phyloP scores from a whole-genome alignment of 805 yeast species.

The Ogataea kodamae region DNA sequence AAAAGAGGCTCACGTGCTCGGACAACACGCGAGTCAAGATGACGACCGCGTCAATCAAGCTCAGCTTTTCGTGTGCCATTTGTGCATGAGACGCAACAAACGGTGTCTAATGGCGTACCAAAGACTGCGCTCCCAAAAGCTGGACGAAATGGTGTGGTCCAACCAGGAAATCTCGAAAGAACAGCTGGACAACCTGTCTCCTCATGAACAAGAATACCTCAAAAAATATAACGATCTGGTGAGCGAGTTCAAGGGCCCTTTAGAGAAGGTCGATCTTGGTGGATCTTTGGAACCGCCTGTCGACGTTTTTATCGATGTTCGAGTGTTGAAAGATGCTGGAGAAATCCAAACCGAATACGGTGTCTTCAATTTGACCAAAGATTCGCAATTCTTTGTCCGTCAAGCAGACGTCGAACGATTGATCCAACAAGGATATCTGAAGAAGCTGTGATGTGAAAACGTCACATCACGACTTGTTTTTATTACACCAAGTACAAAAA shows the following conservation, averaged over 20 bases:
- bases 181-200: constrained; percentile 54
- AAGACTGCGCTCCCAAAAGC: constrained; percentile 59
- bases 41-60: constrained; percentile 50
- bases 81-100: constrained; percentile 84
- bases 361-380: constrained; percentile 86
- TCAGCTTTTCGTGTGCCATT: constrained; percentile 63
- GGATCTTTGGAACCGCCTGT: constrained; percentile 90
- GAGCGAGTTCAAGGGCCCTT: constrained; percentile 71
- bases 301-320: constrained; percentile 88
- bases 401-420: constrained; percentile 91
- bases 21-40: constrained; percentile 23
- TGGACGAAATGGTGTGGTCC: constrained; percentile 72
- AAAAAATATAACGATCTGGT: constrained; percentile 67
- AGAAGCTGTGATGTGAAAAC: constrained; percentile 43
- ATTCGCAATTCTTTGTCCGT: constrained; percentile 91
- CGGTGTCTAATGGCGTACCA: constrained; percentile 86
- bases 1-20: constrained; percentile 49
- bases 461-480: too few species aligned
- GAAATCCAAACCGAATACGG: constrained; percentile 98
- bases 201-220: constrained; percentile 75
- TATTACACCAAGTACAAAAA: constrained; percentile 25
- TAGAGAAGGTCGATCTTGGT: constrained; percentile 79
- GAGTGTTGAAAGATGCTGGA: constrained; percentile 92
- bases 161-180: constrained; percentile 47
- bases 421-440: constrained; percentile 90